phyloP scores from a whole-genome alignment of 2,329 filamentous ascomycete species.

The Ophiostoma sp. region DNA sequence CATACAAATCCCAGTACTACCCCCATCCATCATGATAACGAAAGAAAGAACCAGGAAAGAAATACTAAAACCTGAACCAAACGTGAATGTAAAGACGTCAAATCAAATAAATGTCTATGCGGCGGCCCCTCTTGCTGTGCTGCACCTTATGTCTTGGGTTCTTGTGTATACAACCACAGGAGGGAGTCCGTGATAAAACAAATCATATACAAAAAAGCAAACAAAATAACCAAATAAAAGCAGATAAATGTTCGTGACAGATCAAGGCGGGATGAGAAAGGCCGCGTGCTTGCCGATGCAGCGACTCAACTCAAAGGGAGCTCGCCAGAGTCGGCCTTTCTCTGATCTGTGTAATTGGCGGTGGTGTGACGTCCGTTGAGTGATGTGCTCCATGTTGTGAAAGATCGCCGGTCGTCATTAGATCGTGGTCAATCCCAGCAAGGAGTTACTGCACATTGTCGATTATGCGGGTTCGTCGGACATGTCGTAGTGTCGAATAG shows the following conservation, averaged over 20 bases:
- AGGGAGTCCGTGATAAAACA: background rate
- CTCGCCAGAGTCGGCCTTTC: background rate
- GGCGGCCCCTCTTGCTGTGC: background rate
- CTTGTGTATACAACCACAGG: background rate
- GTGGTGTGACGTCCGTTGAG: background rate
- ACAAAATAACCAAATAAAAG: background rate
- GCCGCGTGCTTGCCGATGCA: background rate
- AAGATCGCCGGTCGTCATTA: background rate
- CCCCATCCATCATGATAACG: conserved; percentile 15
- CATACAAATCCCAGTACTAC: conserved; percentile 21
- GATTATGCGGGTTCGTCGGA: background rate
- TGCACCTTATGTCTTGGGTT: background rate
- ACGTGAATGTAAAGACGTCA: conserved; percentile 5
- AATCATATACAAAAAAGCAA: background rate
- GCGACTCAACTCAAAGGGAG: background rate
- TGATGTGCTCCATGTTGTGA: background rate
- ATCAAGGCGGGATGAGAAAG: background rate
- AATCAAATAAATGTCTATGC: conserved; percentile 9
- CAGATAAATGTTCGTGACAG: background rate
- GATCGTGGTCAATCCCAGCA: background rate
- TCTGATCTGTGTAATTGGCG: background rate
- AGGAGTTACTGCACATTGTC: background rate
- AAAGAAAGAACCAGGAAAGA: conserved; percentile 13
- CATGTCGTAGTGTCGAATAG: background rate
- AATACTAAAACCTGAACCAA: conserved; percentile 15